phyloP scores from a whole-genome alignment of 805 yeast species.

The Candida incommunis region DNA sequence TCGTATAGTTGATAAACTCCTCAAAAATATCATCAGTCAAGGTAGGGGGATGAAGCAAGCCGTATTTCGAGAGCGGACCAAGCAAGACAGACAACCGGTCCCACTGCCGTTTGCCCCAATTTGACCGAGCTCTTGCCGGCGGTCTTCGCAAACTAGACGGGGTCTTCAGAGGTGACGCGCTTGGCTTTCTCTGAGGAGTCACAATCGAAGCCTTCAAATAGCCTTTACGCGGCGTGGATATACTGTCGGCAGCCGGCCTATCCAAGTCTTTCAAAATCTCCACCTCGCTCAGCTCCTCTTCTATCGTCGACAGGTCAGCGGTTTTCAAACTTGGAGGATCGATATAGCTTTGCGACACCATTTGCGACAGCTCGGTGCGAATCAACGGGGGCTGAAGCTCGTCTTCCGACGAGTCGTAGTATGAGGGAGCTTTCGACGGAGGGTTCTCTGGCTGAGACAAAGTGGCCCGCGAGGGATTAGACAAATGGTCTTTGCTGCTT shows the following conservation, averaged over 20 bases:
- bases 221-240: neutral
- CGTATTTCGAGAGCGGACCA: neutral
- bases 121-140: neutral
- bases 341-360: neutral
- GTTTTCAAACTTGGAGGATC: neutral
- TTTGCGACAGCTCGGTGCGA: neutral
- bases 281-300: neutral
- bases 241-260: neutral
- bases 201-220: neutral
- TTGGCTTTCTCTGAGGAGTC: neutral
- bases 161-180: neutral
- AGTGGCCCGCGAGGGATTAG: too few relatives aligned
- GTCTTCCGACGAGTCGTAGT: neutral
- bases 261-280: neutral
- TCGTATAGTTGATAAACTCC: neutral
- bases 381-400: neutral
- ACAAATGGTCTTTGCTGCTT: too few relatives aligned
- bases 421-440: too few relatives aligned
- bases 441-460: too few relatives aligned
- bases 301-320: neutral
- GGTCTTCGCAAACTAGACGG: neutral
- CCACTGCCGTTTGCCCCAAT: neutral
- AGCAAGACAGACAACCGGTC: neutral
- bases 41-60: neutral
- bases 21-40: neutral